These are phyloP conservation scores for Fomitopsis serialis DNA, from an alignment of 768 basidiomycete genomes.

Conservation along the genomic window DNA sequence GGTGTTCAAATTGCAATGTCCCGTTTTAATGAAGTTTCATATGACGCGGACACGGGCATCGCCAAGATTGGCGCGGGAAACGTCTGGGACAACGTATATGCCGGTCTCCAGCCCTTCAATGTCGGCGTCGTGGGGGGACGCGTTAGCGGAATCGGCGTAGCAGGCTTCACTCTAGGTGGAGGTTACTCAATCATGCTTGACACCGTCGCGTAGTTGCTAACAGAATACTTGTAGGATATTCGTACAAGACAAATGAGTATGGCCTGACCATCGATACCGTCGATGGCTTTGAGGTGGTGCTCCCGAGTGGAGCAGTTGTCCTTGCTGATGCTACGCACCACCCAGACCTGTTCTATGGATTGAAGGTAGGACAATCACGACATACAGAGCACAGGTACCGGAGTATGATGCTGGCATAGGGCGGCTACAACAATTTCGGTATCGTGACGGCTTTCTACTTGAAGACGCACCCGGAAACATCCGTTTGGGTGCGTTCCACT, in stretches of 20 bases:
- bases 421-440: constrained; percentile 63
- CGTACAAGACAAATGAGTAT: constrained; percentile 57
- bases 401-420: constrained; percentile 28
- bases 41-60: constrained; percentile 16
- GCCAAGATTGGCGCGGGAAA: constrained; percentile 33
- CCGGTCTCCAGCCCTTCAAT: constrained; percentile 38
- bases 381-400: too few species aligned
- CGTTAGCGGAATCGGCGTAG: constrained; percentile 39
- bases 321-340: constrained; percentile 26
- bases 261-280: constrained; percentile 55
- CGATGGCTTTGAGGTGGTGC: constrained; percentile 47
- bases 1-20: constrained; percentile 31
- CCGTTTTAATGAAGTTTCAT: constrained; percentile 22
- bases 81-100: constrained; percentile 65
- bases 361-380: constrained; percentile 29
- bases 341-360: constrained; percentile 37
- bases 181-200: constrained; percentile 34
- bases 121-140: constrained; percentile 52
- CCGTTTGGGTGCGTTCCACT: constrained; percentile 48
- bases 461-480: constrained; percentile 45
- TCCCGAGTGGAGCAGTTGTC: constrained; percentile 43
- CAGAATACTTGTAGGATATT: constrained; percentile 42
- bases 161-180: constrained; percentile 42
- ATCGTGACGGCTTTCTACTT: constrained; percentile 57
- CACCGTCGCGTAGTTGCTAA: not conserved